Evolutionary conservation across 371 early-diverging fungal genomes (phyloP), one percentile per base, ranked within the genome.

Genomic region (Mortierella sp.): DNA sequence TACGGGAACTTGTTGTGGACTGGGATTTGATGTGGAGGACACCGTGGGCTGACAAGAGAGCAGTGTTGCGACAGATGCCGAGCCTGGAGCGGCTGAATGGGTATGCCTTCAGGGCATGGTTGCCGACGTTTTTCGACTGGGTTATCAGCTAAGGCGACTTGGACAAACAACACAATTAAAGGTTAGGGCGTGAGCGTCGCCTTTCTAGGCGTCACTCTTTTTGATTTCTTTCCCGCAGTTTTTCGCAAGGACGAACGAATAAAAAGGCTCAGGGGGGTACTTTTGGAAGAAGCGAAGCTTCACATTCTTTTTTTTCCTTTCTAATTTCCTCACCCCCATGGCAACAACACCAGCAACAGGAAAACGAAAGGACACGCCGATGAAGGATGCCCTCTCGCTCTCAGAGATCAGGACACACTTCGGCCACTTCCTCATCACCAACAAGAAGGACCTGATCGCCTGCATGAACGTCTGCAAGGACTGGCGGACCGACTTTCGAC

Each of bases 401-500:
- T 74, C 81, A 31, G 81, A 81, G 74, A 77, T 81, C 54, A 61
- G 81, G 4, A 59, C 81, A 8, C 77, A 73, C 34, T 71, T 81
- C 40, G 81, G 81, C 14, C 43, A 51, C 59, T 81, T 81, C 34
- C 77, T 81, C 64, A 21, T 77, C n/a, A 70, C 71, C 48, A 28
- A n/a, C 54, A 76, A 81, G 19, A 61, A 43, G 24, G 81, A 81
- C 46, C 48, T 81, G 14, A 77, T 77, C n/a, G 24, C 73, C 3
- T 81, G 81, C 34, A 81, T 81, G 81, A 21, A 31, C 34, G 77
- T 81, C 19, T 77, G 77, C 64, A 81, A 77, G 71, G 72, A 64
- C 16, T 81, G 81, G 81, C 50, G 77, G 21, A 21, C 70, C 0
- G 81, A 81, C 54, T 81, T 81, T 57, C 71, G 81, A 48, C 57